Conservation (phyloP, 2,329 filamentous ascomycete species). For the Cyphellophora europaea region DNA sequence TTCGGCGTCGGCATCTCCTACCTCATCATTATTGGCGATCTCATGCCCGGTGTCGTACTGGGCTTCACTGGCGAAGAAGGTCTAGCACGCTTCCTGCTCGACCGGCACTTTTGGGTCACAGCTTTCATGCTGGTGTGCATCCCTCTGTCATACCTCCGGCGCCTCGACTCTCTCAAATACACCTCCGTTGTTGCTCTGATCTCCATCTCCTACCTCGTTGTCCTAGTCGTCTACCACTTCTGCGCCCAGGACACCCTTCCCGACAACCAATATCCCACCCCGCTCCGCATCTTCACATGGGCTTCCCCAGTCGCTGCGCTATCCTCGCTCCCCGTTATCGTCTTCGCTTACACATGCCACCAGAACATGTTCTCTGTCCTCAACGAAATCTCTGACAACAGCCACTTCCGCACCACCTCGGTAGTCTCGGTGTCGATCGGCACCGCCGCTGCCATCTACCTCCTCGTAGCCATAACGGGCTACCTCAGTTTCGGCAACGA, state of each 20-base stretch:
- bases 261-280: slow-evolving; percentile 48
- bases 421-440: slow-evolving; percentile 82
- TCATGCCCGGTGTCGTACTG: slow-evolving; percentile 89
- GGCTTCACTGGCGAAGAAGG: slow-evolving; percentile 63
- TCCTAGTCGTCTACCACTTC: slow-evolving; percentile 91
- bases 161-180: slow-evolving; percentile 93
- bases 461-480: slow-evolving; percentile 86
- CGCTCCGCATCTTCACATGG: slow-evolving; percentile 69
- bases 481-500: slow-evolving; percentile 92
- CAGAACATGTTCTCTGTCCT: slow-evolving; percentile 99
- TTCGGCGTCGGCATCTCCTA: slow-evolving; percentile 97
- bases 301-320: slow-evolving; percentile 68
- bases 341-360: slow-evolving; percentile 99
- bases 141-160: slow-evolving; percentile 80
- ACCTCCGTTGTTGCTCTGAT: slow-evolving; percentile 85
- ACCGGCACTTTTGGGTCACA: slow-evolving; percentile 95
- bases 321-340: slow-evolving; percentile 83
- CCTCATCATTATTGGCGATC: slow-evolving; percentile 94
- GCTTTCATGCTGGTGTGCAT: slow-evolving; percentile 89
- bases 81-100: slow-evolving; percentile 64
- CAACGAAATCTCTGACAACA: slow-evolving; percentile 85
- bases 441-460: slow-evolving; percentile 75
- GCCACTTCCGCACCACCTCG: slow-evolving; percentile 64
- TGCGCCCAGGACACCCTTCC: slow-evolving; percentile 64
- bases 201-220: slow-evolving; percentile 87